These are phyloP conservation scores for Aspergillus caelatus DNA, from an alignment of 2,329 filamentous ascomycete species.

Conservation along the genomic window DNA sequence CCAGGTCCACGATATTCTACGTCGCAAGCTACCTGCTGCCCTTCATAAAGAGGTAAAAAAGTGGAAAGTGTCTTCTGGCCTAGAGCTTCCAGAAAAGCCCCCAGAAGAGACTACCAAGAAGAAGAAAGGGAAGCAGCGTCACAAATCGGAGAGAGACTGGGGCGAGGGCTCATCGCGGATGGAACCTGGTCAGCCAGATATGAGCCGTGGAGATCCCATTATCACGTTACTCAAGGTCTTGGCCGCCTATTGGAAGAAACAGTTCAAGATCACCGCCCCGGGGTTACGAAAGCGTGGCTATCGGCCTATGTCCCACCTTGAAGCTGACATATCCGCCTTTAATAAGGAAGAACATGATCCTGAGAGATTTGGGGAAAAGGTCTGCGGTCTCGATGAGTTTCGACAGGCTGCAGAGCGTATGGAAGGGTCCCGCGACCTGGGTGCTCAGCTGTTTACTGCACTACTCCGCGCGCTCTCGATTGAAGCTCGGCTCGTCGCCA, in stretches of 20 bases:
- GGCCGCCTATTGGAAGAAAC: conserved; percentile 84
- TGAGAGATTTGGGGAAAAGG: conserved; percentile 73
- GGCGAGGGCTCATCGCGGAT: conserved; percentile 67
- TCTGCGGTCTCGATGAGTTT: conserved; percentile 69
- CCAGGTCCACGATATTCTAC: conserved; percentile 73
- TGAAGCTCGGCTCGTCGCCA: conserved; percentile 81
- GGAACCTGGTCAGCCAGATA: conserved; percentile 71
- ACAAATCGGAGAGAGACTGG: conserved; percentile 65
- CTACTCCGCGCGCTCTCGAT: conserved; percentile 78
- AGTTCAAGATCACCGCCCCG: conserved; percentile 75
- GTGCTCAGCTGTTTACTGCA: conserved; percentile 86
- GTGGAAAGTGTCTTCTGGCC: conserved; percentile 70
- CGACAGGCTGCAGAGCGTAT: conserved; percentile 68
- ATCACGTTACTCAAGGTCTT: conserved; percentile 75
- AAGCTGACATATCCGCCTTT: conserved; percentile 73
- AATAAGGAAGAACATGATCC: conserved; percentile 64
- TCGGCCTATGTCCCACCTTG: conserved; percentile 72
- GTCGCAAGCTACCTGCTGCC: conserved; percentile 70
- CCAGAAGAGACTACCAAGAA: conserved; percentile 44
- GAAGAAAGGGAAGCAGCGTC: conserved; percentile 45
- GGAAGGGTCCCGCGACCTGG: conserved; percentile 82
- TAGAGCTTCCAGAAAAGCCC: conserved; percentile 52
- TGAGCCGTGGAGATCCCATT: conserved; percentile 81
- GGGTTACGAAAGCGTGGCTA: conserved; percentile 90
- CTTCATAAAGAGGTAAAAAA: conserved; percentile 73